phyloP scores from a whole-genome alignment of 148 eudicot species.

The Fallopia convolvulus region DNA sequence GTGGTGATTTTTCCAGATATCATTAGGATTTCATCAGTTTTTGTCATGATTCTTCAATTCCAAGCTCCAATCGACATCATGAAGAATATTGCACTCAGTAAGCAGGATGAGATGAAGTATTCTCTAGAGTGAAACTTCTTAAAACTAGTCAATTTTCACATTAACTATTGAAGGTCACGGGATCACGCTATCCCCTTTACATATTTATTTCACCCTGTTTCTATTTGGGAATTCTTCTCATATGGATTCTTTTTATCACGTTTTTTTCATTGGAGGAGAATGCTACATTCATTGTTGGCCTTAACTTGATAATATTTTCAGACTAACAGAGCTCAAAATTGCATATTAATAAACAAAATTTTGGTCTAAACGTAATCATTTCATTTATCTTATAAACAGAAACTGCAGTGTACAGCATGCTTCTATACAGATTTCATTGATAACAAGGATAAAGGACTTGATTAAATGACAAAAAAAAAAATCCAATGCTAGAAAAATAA shows the following conservation, averaged over 20 bases:
- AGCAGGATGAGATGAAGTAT: neutral
- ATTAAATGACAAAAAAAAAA: neutral
- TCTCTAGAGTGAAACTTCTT: neutral
- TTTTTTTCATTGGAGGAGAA: neutral
- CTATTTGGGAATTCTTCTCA: neutral
- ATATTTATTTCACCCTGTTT: neutral
- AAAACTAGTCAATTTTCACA: neutral
- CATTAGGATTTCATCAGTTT: neutral
- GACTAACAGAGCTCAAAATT: too few relatives aligned
- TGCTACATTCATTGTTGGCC: neutral
- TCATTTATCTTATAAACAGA: too few relatives aligned
- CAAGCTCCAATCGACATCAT: neutral
- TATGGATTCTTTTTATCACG: neutral
- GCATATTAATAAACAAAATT: too few relatives aligned
- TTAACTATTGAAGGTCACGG: neutral
- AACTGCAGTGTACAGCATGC: too few relatives aligned
- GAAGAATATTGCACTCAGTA: neutral
- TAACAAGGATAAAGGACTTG: too few relatives aligned
- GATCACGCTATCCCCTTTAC: neutral
- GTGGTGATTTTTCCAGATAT: neutral
- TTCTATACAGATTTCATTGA: too few relatives aligned
- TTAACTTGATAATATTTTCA: neutral
- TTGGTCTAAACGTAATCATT: too few relatives aligned
- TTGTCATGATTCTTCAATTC: neutral
- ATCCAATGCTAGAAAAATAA: neutral